Percentiles rank a stretch among this genome's conserved stretches.
phyloP scores from a whole-genome alignment of 345 rosid species.

The Geranium brycei region DNA sequence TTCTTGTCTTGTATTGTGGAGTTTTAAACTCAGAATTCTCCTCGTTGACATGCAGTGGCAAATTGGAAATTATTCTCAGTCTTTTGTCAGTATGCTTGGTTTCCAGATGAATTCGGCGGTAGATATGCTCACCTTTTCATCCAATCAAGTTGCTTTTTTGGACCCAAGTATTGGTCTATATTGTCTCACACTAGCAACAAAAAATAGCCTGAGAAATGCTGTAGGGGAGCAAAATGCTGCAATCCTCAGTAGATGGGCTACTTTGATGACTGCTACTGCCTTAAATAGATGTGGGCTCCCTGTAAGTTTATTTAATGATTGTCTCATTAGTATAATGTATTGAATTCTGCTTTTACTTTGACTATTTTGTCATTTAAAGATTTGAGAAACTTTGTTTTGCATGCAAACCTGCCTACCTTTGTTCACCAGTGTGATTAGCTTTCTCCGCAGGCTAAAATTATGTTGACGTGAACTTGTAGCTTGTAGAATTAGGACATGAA shows the following conservation, averaged over 20 bases:
- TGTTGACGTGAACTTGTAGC: no score
- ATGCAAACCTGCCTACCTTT: no score
- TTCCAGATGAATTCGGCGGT: constrained; percentile 23
- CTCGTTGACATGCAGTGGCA: constrained; percentile 65
- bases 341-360: no score
- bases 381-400: no score
- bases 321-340: no score
- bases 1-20: constrained; percentile 1
- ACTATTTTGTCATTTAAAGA: no score
- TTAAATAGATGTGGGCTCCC: constrained; percentile 77
- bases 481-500: no score
- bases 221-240: constrained; percentile 59
- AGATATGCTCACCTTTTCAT: constrained; percentile 30
- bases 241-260: constrained; percentile 67
- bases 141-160: constrained; percentile 50
- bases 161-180: constrained; percentile 72
- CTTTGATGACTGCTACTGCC: constrained; percentile 59
- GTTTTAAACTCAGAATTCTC: constrained; percentile 8
- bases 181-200: constrained; percentile 45
- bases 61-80: constrained; percentile 51
- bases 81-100: constrained; percentile 59
- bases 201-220: constrained; percentile 48
- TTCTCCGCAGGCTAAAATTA: no score
- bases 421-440: no score
- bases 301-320: constrained; percentile 34